phyloP scores from a whole-genome alignment of 2,329 filamentous ascomycete species.

The Bertia moriformis region DNA sequence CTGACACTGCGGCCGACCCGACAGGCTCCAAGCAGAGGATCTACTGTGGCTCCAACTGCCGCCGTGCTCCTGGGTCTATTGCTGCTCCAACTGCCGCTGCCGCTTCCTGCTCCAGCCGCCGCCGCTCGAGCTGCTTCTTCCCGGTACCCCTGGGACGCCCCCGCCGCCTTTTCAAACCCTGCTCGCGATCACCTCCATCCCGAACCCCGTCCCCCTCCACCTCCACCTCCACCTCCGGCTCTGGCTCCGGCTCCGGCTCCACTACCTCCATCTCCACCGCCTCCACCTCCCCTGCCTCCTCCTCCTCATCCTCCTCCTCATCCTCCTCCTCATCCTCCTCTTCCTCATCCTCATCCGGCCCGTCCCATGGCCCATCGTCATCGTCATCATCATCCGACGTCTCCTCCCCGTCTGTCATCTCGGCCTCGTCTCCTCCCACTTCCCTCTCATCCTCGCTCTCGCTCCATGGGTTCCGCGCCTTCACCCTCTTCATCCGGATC shows the following conservation, averaged over 20 bases:
- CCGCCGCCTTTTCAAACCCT: neutral
- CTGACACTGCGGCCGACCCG: no score
- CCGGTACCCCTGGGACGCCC: neutral
- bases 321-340: slow-evolving; percentile 42
- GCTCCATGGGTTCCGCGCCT: neutral
- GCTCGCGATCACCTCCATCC: no score
- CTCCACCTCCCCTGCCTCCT: slow-evolving; percentile 4
- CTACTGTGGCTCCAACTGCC: no score
- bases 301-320: slow-evolving; percentile 41
- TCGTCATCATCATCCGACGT: neutral
- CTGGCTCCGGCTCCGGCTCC: neutral
- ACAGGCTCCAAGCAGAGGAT: no score
- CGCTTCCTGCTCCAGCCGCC: no score
- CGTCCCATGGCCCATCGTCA: neutral
- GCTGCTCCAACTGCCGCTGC: no score
- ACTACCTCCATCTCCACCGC: neutral
- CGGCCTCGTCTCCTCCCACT: neutral
- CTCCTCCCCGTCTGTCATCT: neutral
- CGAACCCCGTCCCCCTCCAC: neutral
- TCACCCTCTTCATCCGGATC: neutral
- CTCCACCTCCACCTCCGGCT: neutral
- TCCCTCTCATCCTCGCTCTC: neutral
- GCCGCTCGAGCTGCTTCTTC: neutral
- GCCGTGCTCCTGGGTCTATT: no score
- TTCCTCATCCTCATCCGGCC: neutral